A percentile compares a stretch with the other conserved stretches of the same genome.
These are phyloP conservation scores for Nitzschia putrida DNA, from an alignment of 108 stramenopile species.

Conservation along the genomic window DNA sequence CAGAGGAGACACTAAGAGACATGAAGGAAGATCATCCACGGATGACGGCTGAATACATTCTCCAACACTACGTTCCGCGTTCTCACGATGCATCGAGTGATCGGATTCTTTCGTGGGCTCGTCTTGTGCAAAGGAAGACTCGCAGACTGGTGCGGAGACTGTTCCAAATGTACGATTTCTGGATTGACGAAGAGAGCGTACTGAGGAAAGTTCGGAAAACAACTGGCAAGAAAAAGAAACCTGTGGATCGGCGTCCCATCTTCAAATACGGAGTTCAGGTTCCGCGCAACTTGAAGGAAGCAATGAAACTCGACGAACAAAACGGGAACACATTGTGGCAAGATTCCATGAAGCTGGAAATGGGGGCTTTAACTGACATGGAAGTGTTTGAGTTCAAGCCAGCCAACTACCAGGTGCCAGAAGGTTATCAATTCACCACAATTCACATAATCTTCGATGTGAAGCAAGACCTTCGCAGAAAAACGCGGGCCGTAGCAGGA, in stretches of 20 bases:
- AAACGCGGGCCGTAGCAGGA: constrained; percentile 42
- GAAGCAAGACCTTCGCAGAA: constrained; percentile 32
- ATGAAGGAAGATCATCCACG: too few species aligned
- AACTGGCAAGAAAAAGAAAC: too few species aligned
- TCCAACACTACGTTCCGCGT: too few species aligned
- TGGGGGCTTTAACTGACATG: constrained; percentile 1
- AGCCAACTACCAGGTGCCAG: constrained; percentile 1
- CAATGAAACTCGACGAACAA: constrained; percentile 22
- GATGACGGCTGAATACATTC: too few species aligned
- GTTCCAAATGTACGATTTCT: too few species aligned
- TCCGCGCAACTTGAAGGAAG: constrained; percentile 34
- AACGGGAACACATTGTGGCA: constrained; percentile 36
- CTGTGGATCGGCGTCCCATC: background rate
- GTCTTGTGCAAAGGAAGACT: too few species aligned
- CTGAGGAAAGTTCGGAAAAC: too few species aligned
- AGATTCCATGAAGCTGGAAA: constrained; percentile 35
- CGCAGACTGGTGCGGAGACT: too few species aligned
- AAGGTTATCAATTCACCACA: constrained; percentile 12
- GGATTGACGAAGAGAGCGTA: too few species aligned
- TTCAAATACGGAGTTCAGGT: constrained; percentile 32
- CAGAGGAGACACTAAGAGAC: too few species aligned
- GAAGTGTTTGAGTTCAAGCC: constrained; percentile 3
- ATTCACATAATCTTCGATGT: constrained; percentile 28
- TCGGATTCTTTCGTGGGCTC: too few species aligned
- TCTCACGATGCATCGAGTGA: too few species aligned